These are phyloP conservation scores for Dioscorea zingiberensis DNA, from an alignment of 106 monocot genomes.

Conservation along the genomic window DNA sequence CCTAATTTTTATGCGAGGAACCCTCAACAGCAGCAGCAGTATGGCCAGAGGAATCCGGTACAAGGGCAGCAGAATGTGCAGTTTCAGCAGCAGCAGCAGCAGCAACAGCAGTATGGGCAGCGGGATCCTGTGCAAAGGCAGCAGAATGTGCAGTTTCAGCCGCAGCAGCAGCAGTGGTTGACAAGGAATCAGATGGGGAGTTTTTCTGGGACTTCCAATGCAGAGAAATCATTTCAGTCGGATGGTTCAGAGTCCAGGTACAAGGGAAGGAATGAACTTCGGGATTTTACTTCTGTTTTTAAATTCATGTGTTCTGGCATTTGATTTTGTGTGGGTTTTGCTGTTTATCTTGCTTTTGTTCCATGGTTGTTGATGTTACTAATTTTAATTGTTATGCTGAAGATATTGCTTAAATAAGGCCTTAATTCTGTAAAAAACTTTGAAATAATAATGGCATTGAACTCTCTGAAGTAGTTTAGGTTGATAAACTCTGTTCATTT, in stretches of 20 bases:
- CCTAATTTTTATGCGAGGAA: constrained; percentile 25
- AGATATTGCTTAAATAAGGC: no score
- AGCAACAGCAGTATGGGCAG: constrained; percentile 33
- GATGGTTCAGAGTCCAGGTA: constrained; percentile 47
- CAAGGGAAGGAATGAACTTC: no score
- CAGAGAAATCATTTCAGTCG: constrained; percentile 8
- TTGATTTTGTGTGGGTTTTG: no score
- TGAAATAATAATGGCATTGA: no score
- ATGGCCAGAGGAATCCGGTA: constrained; percentile 17
- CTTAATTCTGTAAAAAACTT: no score
- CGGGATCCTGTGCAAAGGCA: constrained; percentile 10
- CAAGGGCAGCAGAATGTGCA: constrained; percentile 14
- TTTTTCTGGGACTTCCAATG: constrained; percentile 8
- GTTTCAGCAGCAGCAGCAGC: constrained; percentile 19
- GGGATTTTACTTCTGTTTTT: no score
- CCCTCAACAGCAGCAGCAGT: constrained; percentile 15
- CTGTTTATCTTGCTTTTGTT: no score
- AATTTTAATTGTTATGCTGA: no score
- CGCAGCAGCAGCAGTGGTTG: constrained; percentile 69
- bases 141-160: constrained; percentile 11
- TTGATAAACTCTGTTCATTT: no score
- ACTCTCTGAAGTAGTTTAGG: no score
- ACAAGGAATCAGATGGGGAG: constrained; percentile 3
- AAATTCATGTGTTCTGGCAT: no score
- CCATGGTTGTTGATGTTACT: no score